phyloP scores from a whole-genome alignment of 129 eudicot species.

The Oenanthe sinensis region DNA sequence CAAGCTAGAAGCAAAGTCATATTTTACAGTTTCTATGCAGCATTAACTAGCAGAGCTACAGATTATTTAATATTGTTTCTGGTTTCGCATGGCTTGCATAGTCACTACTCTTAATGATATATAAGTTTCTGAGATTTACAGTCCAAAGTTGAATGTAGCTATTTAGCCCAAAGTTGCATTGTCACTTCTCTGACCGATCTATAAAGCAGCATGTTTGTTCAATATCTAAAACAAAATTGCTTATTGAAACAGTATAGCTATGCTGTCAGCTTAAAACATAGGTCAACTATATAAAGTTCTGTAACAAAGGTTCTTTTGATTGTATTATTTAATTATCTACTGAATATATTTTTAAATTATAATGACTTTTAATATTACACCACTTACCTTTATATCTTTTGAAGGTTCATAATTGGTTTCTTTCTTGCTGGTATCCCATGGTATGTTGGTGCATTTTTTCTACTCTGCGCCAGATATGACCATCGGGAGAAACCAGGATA shows the following conservation, averaged over 20 bases:
- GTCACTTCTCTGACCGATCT: not conserved
- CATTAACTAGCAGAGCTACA: not conserved
- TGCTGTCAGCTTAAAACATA: not conserved
- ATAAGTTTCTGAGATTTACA: not conserved
- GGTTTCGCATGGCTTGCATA: not conserved
- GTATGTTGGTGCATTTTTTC: conserved; percentile 67
- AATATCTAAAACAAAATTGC: not conserved
- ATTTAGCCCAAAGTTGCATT: not conserved
- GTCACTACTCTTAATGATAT: not conserved
- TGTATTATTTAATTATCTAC: not conserved
- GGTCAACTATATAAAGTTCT: not conserved
- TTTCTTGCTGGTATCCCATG: conserved; percentile 77
- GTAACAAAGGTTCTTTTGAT: not conserved
- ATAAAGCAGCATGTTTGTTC: not conserved
- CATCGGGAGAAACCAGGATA: conserved; percentile 94
- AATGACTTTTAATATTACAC: not conserved
- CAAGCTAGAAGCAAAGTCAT: not conserved
- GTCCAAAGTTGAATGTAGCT: not conserved
- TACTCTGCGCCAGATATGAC: conserved; percentile 62
- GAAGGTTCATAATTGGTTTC: conserved; percentile 88
- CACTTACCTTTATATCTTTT: conserved; percentile 8
- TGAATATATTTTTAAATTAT: not conserved
- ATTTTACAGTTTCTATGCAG: not conserved
- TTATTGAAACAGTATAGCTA: not conserved
- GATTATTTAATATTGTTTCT: not conserved